Evolutionary conservation across 2,329 filamentous ascomycete species (phyloP), one percentile per base, ranked within the genome.

Genomic region (Drechslera avenae): DNA sequence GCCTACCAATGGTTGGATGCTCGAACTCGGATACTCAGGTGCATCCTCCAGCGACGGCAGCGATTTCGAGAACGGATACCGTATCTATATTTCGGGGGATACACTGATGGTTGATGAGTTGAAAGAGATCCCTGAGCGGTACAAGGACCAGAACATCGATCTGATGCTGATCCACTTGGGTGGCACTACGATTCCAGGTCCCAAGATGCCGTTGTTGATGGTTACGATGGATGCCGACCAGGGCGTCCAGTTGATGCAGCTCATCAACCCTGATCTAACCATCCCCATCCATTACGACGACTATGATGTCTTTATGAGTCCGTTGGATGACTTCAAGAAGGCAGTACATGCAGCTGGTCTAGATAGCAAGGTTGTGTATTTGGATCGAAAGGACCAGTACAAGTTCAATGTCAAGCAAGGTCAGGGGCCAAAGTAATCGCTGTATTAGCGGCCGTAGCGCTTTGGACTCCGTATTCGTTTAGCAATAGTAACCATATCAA

Each of bases 141-240:
- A 86, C 57, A 72, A 74, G 14, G 76, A 76, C 3, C 73, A 82
- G 40, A 77, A 78, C 28, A 82, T 88, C 47, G 84, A 88, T 61
- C 70, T 88, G 45, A 88, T 88, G 85, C 76, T 88, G 10, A 76
- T 85, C 1, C 86, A 89, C 54, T 72, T 88, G 0, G 85, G 85
- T 16, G 85, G 85, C 2, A 88, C 85, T 0, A 87, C 83, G 3
- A 83, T 89, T 23, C 86, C 85, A 0, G 78, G 80, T 1, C 83
- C 84, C 0, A 76, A 77, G 4, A 60, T 32, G 9, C 16, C 18
- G 12, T 23, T 21, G 18, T 9, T 87, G 18, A 87, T 87, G 85
- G 82, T 87, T 2, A 88, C 85, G 0, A 88, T 88, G 85, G 85
- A 88, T 66, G 85, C 81, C 17, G 76, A 79, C 62, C 82, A 87